Evolutionary conservation across 2,329 filamentous ascomycete species (phyloP), one percentile per base, ranked within the genome.

Genomic region (Cordyceps farinosa): DNA sequence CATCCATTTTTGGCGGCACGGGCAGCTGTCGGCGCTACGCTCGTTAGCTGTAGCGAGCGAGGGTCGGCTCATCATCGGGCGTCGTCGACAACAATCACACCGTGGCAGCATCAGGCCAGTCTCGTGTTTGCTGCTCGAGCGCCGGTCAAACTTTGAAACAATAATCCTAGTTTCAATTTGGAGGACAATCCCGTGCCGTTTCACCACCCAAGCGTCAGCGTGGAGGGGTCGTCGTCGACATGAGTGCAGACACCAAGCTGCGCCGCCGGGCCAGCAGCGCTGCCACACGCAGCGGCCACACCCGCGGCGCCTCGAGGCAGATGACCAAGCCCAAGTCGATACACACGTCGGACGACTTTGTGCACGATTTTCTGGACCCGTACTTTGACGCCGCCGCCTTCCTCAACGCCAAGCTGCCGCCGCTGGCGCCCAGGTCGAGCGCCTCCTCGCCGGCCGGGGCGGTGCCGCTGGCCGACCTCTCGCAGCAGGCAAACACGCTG

Each of bases 351-450:
- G 92, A 96, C 71, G 84, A 87, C 13, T 85, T 87, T 61, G 83
- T 96, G 3, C 85, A 86, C 63, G 87, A 89, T 62, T 97, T 97
- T 75, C 82, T 94, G 44, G 81, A 86, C 56, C 82, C 89, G 5
- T 80, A 84, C 51, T 98, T 98, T 76, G 91, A 97, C 74, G 84
- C 93, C 4, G 90, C 89, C 67, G 87, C 90, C 54, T 97, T 92
- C 75, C 86, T 98, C 70, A 98, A 98, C 76, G 80, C 87, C 64
- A 84, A 85, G 0, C 81, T 98, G 0, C 90, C 92, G 5, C 79
- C 89, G 2, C 80, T 96, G 27, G 82, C 84, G 66, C 78, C 75
- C 71, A 78, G 70, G 71, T 67, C 73, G 36, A 69, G 71, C 6
- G 68, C 65, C 57, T 58, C 66, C 47, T 44, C 69, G 65, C 15